Percentiles rank a stretch among this genome's conserved stretches.
Conservation (phyloP, 495 filamentous ascomycete species). For the Aspergillus taichungensis region DNA sequence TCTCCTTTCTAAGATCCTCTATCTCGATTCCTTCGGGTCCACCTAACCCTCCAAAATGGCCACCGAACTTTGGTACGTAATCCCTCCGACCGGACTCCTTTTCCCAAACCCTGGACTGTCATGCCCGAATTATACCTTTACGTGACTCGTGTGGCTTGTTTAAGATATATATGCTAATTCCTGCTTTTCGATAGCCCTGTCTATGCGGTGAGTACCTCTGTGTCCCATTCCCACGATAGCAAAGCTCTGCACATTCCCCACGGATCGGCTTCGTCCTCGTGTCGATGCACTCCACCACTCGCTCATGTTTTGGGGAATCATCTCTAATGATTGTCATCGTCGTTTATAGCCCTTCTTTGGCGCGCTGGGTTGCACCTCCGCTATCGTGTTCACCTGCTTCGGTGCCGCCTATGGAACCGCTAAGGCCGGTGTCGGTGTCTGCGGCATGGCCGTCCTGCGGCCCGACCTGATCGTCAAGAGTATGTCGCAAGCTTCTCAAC, state of each 20-base stretch:
- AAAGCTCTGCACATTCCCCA: slow-evolving; percentile 1
- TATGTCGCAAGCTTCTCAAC: slow-evolving; percentile 40
- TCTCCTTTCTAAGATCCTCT: slow-evolving; percentile 4
- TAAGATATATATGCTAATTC: slow-evolving; percentile 10
- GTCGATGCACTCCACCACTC: neutral
- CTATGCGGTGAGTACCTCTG: slow-evolving; percentile 79
- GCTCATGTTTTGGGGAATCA: no score
- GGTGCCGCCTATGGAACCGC: slow-evolving; percentile 97
- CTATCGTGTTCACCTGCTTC: slow-evolving; percentile 98
- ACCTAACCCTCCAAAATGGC: slow-evolving; percentile 41
- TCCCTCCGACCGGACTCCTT: slow-evolving; percentile 22
- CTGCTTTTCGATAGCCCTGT: slow-evolving; percentile 60
- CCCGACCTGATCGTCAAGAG: slow-evolving; percentile 99
- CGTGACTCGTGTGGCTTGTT: slow-evolving; percentile 2
- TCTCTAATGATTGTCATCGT: no score
- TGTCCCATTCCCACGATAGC: neutral
- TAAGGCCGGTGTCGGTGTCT: slow-evolving; percentile 98
- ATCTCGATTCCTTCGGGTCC: slow-evolving; percentile 6
- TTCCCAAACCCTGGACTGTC: slow-evolving; percentile 20
- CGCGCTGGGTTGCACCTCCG: slow-evolving; percentile 96
- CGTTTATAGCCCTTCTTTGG: slow-evolving; percentile 86
- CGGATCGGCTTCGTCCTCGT: slow-evolving; percentile 22
- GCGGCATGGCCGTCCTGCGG: slow-evolving; percentile 93
- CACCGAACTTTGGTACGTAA: slow-evolving; percentile 58
- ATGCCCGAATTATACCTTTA: slow-evolving; percentile 16